Base-by-base conservation (phyloP, 1,284 basidiomycete species). In the Melampsora abietis-canadensis region DNA sequence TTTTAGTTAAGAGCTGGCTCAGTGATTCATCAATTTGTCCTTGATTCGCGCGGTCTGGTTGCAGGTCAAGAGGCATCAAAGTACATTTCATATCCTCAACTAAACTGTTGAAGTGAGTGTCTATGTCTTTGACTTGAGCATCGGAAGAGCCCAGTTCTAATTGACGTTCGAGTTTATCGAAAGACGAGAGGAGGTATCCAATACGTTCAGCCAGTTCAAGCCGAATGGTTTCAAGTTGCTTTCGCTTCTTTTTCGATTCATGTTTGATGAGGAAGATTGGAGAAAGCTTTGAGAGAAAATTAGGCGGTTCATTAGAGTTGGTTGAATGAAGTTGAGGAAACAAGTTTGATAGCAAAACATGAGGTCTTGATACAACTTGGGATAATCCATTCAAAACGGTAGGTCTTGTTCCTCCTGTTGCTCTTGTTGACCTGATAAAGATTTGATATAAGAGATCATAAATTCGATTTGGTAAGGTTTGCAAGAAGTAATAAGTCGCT, bases 221-320 rank as follows among this genome's bases (percentile, higher is more conserved):
- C 34, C 47, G 46, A 31, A 72, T 51, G 14, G 31, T 2, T 44
- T 72, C 46, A 3, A 72, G 51, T 63, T 44, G 59, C 46, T 72
- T 46, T 15, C 61, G 31, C 47, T 72, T 72, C 15, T 63, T 14
- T 30, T 60, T 63, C 4, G 68, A 59, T 48, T 72, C 68, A 46
- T 72, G 68, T 4, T 62, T 46, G 44, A 62, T 64, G 6, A 72
- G 30, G 31, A 69, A 44, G 37, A 69, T 44, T 30, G 68, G 68
- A 27, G 68, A 69, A 14, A 69, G 59, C 19, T 51, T 69, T 2
- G 61, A 64, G 17, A 72, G 21, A 60, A 72, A 63, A 14, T 37
- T 34, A 37, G 37, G 61, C 44, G 44, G 44, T 51, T 51, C 40
- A 8, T 7, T 30, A 6, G 61, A 30, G 10, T 31, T 34, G 17